These are phyloP conservation scores for Geopyxis carbonaria DNA, from an alignment of 495 filamentous ascomycete species.

Conservation along the genomic window DNA sequence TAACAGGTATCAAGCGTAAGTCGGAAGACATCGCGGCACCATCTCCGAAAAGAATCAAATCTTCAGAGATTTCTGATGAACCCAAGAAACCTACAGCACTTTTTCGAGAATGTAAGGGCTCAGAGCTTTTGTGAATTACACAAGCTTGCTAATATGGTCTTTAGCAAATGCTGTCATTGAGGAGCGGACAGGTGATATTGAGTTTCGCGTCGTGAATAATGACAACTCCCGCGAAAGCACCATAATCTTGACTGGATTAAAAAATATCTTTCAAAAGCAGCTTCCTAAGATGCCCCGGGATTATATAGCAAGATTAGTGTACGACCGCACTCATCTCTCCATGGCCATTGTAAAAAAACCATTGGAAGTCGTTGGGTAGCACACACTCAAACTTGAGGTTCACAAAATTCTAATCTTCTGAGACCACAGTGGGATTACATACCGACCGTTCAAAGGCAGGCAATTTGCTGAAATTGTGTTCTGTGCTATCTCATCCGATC, in stretches of 20 bases:
- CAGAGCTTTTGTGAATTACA: neutral
- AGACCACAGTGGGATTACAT: slow-evolving; percentile 55
- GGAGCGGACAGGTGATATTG: slow-evolving; percentile 87
- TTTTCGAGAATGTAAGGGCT: slow-evolving; percentile 21
- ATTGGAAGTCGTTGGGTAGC: slow-evolving; percentile 60
- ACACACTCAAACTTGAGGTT: neutral
- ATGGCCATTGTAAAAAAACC: slow-evolving; percentile 97
- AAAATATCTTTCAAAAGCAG: slow-evolving; percentile 98
- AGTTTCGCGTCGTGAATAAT: slow-evolving; percentile 96
- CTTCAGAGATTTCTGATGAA: slow-evolving; percentile 17
- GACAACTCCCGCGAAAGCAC: slow-evolving; percentile 73
- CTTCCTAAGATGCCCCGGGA: slow-evolving; percentile 98
- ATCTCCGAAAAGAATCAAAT: slow-evolving; percentile 20
- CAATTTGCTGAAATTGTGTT: slow-evolving; percentile 98
- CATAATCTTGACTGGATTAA: slow-evolving; percentile 87
- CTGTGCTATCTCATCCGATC: slow-evolving; percentile 91
- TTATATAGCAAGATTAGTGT: slow-evolving; percentile 91
- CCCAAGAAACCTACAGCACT: slow-evolving; percentile 22
- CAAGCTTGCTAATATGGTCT: neutral
- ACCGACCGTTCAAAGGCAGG: slow-evolving; percentile 81
- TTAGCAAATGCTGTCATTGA: slow-evolving; percentile 56
- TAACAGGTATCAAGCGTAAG: slow-evolving; percentile 16
- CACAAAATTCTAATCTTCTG: neutral
- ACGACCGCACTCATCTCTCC: slow-evolving; percentile 87
- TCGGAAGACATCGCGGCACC: slow-evolving; percentile 16